Percentiles rank a stretch among this genome's conserved stretches.
These are phyloP conservation scores for Mycena sp. DNA, from an alignment of 1,284 basidiomycete genomes.

Conservation along the genomic window DNA sequence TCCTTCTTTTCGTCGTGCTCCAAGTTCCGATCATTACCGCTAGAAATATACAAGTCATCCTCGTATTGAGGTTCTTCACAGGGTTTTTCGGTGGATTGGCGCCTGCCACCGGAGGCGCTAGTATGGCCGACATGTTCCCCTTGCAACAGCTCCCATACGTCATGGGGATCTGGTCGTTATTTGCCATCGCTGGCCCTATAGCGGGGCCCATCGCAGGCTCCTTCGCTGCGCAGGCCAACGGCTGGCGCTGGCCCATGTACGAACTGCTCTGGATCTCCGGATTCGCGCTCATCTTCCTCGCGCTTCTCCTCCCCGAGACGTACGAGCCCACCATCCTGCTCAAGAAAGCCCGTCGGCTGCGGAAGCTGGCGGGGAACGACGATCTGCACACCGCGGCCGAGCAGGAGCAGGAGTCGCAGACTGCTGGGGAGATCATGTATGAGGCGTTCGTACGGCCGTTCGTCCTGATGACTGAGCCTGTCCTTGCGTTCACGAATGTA, in stretches of 20 bases:
- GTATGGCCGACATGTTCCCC: not conserved
- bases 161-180: not conserved
- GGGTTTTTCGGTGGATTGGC: not conserved
- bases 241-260: no score
- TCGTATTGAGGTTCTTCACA: not conserved
- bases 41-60: not conserved
- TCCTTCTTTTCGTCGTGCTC: no score
- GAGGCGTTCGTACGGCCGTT: not conserved
- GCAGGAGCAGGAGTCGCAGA: not conserved
- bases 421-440: not conserved
- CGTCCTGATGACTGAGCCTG: no score
- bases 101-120: not conserved
- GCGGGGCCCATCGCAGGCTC: not conserved
- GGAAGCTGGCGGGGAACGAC: conserved; percentile 6
- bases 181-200: not conserved
- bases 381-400: conserved; percentile 5
- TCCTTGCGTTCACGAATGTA: not conserved
- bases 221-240: not conserved
- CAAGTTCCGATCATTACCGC: not conserved
- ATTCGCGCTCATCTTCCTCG: not conserved
- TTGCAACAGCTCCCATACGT: not conserved
- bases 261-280: no score
- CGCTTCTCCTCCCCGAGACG: not conserved
- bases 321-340: conserved; percentile 7
- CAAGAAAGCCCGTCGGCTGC: not conserved